Conservation (phyloP, 2,329 filamentous ascomycete genomes). For the Verticillium nonalfalfae region DNA sequence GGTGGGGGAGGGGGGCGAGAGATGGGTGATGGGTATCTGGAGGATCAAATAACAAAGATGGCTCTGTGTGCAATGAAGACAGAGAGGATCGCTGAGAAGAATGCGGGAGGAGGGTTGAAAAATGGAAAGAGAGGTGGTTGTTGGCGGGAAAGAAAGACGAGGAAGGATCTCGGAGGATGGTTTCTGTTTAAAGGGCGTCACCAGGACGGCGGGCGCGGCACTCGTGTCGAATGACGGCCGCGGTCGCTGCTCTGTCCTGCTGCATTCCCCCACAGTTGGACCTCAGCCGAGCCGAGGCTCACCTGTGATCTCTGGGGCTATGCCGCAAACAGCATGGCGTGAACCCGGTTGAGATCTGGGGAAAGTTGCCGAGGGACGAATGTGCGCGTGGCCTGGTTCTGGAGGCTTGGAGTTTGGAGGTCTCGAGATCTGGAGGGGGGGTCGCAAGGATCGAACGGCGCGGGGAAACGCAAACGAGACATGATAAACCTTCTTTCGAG, state of each 20-base stretch:
- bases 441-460: no score
- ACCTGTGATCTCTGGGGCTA: constrained; percentile 8
- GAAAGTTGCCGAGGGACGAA: constrained; percentile 12
- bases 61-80: neutral
- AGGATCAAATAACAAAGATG: constrained; percentile 10
- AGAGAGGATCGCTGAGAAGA: neutral
- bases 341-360: constrained; percentile 10
- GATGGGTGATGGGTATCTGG: constrained; percentile 6
- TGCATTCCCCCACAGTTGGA: neutral
- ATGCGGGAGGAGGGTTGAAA: neutral
- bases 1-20: neutral
- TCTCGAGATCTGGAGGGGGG: no score
- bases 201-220: constrained; percentile 4
- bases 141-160: neutral
- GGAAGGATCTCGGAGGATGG: constrained; percentile 1
- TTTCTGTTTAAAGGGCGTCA: constrained; percentile 5
- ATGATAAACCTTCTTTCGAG: no score
- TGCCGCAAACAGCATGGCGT: neutral
- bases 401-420: neutral
- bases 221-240: constrained; percentile 4
- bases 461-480: no score
- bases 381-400: neutral
- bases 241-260: neutral
- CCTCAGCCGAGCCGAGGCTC: constrained; percentile 12
- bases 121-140: neutral